phyloP scores from a whole-genome alignment of 2,329 filamentous ascomycete genomes.

The Sporothrix sp. region DNA sequence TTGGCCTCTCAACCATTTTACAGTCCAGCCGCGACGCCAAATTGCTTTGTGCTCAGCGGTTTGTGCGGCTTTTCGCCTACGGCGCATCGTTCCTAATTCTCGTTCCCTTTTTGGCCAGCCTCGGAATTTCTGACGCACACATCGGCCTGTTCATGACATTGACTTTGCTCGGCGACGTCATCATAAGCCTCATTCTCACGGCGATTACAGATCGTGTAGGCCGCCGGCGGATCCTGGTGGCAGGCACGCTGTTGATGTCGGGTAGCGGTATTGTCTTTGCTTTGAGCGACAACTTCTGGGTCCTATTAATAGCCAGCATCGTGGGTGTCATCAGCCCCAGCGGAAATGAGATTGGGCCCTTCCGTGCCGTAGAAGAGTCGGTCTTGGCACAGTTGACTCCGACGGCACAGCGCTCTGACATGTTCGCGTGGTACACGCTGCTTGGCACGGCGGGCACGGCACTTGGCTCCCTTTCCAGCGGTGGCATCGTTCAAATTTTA shows the following conservation, averaged over 20 bases:
- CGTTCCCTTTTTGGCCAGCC: slow-evolving; percentile 43
- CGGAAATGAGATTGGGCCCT: slow-evolving; percentile 55
- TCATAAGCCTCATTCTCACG: slow-evolving; percentile 49
- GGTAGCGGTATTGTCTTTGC: slow-evolving; percentile 48
- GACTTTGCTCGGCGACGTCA: slow-evolving; percentile 49
- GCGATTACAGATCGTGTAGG: slow-evolving; percentile 47
- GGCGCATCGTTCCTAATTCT: slow-evolving; percentile 49
- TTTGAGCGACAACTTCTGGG: slow-evolving; percentile 43
- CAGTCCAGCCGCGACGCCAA: slow-evolving; percentile 40
- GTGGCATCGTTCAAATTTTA: slow-evolving; percentile 49
- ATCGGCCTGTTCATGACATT: slow-evolving; percentile 58
- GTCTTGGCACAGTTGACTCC: slow-evolving; percentile 47
- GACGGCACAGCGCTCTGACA: slow-evolving; percentile 37
- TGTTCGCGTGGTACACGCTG: slow-evolving; percentile 54
- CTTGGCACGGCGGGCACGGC: slow-evolving; percentile 51
- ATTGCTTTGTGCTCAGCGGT: slow-evolving; percentile 48
- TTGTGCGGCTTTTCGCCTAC: slow-evolving; percentile 54
- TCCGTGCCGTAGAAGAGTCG: slow-evolving; percentile 52
- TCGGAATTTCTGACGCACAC: slow-evolving; percentile 39
- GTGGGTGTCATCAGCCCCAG: slow-evolving; percentile 56
- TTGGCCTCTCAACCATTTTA: slow-evolving; percentile 36
- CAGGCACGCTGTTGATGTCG: slow-evolving; percentile 47
- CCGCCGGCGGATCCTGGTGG: slow-evolving; percentile 40
- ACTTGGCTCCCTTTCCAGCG: slow-evolving; percentile 47
- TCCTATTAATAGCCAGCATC: slow-evolving; percentile 46